Percentiles rank a stretch among this genome's conserved stretches.
These are phyloP conservation scores for Sporothrix inflata DNA, from an alignment of 2,329 filamentous ascomycete genomes.

Conservation along the genomic window DNA sequence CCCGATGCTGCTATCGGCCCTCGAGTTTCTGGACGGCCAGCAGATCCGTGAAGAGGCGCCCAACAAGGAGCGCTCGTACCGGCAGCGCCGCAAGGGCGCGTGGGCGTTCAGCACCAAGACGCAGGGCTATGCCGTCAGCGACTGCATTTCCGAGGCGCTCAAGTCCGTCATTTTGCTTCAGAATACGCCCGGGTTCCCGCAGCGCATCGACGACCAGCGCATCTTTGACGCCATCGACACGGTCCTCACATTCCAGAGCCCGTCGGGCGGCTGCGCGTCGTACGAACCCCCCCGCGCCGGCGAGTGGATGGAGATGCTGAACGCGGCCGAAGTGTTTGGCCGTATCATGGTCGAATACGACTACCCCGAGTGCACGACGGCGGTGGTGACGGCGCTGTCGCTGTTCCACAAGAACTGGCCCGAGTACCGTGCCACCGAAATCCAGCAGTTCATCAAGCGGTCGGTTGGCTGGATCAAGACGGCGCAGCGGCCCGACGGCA, in stretches of 20 bases:
- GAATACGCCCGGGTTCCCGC: constrained; percentile 73
- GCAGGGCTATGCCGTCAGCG: constrained; percentile 93
- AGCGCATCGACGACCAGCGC: constrained; percentile 73
- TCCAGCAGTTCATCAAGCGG: constrained; percentile 69
- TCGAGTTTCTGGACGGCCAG: constrained; percentile 85
- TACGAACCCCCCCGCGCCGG: constrained; percentile 86
- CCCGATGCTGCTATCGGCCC: constrained; percentile 79
- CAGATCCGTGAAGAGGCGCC: constrained; percentile 84
- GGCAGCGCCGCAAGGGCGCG: constrained; percentile 86
- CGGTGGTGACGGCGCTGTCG: constrained; percentile 83
- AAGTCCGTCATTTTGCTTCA: constrained; percentile 84
- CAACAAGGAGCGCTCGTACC: constrained; percentile 80
- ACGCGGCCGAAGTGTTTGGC: constrained; percentile 95
- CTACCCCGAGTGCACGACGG: constrained; percentile 96
- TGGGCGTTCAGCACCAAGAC: constrained; percentile 94
- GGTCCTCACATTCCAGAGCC: constrained; percentile 87
- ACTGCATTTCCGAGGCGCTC: constrained; percentile 89
- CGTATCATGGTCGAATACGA: constrained; percentile 99
- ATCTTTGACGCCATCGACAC: constrained; percentile 90
- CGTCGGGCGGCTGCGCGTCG: constrained; percentile 81
- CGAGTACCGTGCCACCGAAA: constrained; percentile 75
- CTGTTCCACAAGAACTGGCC: constrained; percentile 83
- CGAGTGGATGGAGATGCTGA: constrained; percentile 78
- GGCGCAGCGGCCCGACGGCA: constrained; percentile 78
- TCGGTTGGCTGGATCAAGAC: constrained; percentile 83